These are phyloP conservation scores for Cryphonectria radicalis DNA, from an alignment of 2,329 filamentous ascomycete species.

Conservation along the genomic window DNA sequence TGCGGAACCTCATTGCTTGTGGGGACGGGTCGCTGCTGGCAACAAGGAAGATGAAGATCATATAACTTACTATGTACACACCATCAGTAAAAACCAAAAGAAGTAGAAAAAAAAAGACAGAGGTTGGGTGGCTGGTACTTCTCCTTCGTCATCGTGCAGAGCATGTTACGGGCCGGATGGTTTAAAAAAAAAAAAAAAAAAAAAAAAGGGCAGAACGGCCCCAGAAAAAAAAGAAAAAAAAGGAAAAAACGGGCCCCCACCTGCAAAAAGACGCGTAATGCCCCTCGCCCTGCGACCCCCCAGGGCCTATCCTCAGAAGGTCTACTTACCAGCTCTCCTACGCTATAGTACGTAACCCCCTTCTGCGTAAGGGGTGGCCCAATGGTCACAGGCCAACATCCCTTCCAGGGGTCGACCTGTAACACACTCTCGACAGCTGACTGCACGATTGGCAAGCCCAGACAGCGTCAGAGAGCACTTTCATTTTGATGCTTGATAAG, in stretches of 20 bases:
- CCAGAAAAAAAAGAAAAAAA: not conserved
- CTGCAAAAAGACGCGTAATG: slow-evolving; percentile 25
- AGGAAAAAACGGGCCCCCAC: slow-evolving; percentile 19
- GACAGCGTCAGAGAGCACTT: not conserved
- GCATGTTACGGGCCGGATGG: not conserved
- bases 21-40: not conserved
- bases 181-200: not conserved
- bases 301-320: not conserved
- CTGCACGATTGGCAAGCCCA: not conserved
- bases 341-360: not conserved
- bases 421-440: slow-evolving; percentile 8
- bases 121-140: slow-evolving; percentile 13
- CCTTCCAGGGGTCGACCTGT: not conserved
- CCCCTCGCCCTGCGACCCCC: not conserved
- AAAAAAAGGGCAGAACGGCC: slow-evolving; percentile 11
- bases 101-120: not conserved
- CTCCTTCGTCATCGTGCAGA: slow-evolving; percentile 23
- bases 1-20: not conserved
- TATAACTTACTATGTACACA: too few relatives aligned
- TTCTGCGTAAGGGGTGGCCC: not conserved
- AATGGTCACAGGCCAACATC: not conserved
- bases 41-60: too few relatives aligned
- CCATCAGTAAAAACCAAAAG: too few relatives aligned
- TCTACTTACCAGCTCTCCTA: not conserved
- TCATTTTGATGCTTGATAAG: not conserved